Evolutionary conservation across 2,329 filamentous ascomycete genomes (phyloP), one percentile per base, ranked within the genome.

Genomic region (Beauveria caledonica): DNA sequence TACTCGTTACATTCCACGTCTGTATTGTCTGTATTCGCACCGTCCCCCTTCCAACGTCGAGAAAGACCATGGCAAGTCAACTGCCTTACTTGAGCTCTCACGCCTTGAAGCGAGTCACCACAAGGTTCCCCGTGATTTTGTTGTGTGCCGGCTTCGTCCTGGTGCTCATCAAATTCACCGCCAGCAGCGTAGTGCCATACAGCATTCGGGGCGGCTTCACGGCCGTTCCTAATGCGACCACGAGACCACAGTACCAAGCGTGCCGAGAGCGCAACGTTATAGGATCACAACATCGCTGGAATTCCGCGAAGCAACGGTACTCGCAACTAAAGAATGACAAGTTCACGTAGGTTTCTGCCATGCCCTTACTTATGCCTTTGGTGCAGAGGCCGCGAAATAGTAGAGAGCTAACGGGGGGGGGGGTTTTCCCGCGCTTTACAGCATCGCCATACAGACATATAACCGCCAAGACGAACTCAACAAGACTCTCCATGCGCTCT

Each of bases 11-110:
- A 45, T 33, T 45, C 64, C 81, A 81, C 85, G 64, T 75, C 77
- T 1, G 74, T 19, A 50, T 19, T 15, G n/a, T n/a, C n/a, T n/a
- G n/a, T 67, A 64, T 80, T 83, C 68, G 83, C 81, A 83, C 68
- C 49, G 75, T 67, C 15, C 68, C 71, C 1, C 75, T 77, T 2
- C 75, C 75, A 11, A 76, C 77, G 62, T 71, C 72, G 40, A 71
- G 27, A 19, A 36, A 36, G n/a, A 36, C 36, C 65, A 54, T 3
- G 66, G 60, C 54, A 67, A 61, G 13, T 69, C 64, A 3, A 75
- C 66, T 11, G 69, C 65, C 8, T 66, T 60, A 0, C 64, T 60
- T 63, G 1, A 62, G 63, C 1, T 67, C 62, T 3, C 72, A 64
- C 6, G 75, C 63, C 68, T 73, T 79, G 23, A 65, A 66, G 58